These are phyloP conservation scores for Omphalotus guepiniiformis DNA, from an alignment of 768 basidiomycete species.

Conservation along the genomic window DNA sequence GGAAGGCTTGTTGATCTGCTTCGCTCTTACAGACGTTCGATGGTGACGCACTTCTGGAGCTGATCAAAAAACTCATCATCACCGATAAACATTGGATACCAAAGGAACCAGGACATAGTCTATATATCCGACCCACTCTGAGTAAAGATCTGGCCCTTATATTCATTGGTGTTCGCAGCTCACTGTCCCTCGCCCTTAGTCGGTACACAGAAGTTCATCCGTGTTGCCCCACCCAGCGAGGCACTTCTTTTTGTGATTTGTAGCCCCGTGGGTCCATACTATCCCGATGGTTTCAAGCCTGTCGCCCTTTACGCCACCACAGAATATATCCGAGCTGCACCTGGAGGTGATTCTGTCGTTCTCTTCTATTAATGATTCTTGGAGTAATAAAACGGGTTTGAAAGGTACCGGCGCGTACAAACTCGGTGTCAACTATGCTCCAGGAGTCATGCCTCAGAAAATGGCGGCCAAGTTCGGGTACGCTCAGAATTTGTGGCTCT, in stretches of 20 bases:
- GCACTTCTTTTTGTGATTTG: constrained; percentile 85
- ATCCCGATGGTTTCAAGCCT: constrained; percentile 85
- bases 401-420: constrained; percentile 84
- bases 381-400: background rate
- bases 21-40: constrained; percentile 62
- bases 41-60: constrained; percentile 64
- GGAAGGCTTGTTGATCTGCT: too few relatives aligned
- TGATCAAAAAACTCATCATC: constrained; percentile 83
- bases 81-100: constrained; percentile 93
- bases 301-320: constrained; percentile 85
- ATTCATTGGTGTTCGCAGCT: background rate
- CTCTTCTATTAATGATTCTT: constrained; percentile 7
- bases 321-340: constrained; percentile 78
- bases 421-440: constrained; percentile 85
- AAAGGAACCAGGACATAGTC: constrained; percentile 77
- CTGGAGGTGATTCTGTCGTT: constrained; percentile 55
- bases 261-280: constrained; percentile 83
- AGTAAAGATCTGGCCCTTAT: background rate
- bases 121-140: constrained; percentile 59
- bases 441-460: constrained; percentile 82
- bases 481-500: constrained; percentile 86
- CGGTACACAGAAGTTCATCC: constrained; percentile 67
- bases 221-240: constrained; percentile 71
- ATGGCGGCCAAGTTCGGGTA: constrained; percentile 74
- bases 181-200: constrained; percentile 42